Conservation (phyloP, 441 rosid genomes). For the Flueggea neowawraea region DNA sequence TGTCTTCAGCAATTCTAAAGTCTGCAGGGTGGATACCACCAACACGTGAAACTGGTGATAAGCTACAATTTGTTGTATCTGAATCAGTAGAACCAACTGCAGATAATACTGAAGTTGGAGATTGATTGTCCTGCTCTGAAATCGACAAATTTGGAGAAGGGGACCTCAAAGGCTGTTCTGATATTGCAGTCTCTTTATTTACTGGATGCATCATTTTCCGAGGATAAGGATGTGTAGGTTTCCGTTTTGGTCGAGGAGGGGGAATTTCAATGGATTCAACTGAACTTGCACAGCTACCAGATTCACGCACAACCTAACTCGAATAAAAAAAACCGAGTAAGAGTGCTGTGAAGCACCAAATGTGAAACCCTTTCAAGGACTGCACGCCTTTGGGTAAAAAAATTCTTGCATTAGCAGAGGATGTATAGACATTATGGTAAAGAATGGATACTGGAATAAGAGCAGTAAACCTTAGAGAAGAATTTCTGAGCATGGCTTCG, state of each 20-base stretch:
- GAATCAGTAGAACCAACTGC: conserved; percentile 46
- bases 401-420: conserved; percentile 22
- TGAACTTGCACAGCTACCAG: conserved; percentile 27
- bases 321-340: conserved; percentile 8
- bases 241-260: conserved; percentile 92
- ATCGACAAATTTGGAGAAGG: conserved; percentile 34
- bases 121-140: conserved; percentile 46
- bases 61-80: conserved; percentile 38
- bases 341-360: conserved; percentile 11
- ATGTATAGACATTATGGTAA: conserved; percentile 18
- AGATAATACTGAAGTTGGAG: conserved; percentile 78
- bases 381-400: conserved; percentile 12
- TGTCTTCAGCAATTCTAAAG: conserved; percentile 21
- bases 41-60: conserved; percentile 49
- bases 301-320: conserved; percentile 57
- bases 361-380: conserved; percentile 9
- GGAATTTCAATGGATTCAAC: conserved; percentile 61
- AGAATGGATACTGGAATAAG: conserved; percentile 10
- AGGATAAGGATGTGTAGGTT: conserved; percentile 85
- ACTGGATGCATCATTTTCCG: conserved; percentile 45
- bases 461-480: conserved; percentile 75
- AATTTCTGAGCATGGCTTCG: conserved; percentile 98
- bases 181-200: conserved; percentile 24
- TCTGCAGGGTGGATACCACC: conserved; percentile 15
- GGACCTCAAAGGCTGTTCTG: conserved; percentile 26